Evolutionary conservation across 2,329 filamentous ascomycete genomes (phyloP), one percentile per base, ranked within the genome.

Genomic region (Trichoderma sp.): DNA sequence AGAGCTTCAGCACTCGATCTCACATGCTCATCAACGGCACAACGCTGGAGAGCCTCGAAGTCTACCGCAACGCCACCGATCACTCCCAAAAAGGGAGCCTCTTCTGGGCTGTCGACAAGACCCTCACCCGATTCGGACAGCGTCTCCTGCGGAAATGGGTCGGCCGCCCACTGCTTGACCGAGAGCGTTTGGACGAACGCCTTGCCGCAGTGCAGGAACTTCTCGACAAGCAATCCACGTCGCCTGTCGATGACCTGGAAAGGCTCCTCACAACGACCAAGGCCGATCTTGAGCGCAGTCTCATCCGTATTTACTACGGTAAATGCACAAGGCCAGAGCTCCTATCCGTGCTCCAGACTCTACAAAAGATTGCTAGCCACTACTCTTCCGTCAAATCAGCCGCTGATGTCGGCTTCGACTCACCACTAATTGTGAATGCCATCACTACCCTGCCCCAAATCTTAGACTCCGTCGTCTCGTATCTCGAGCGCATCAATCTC

Each of bases 1-100:
- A 97, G 76, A 94, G 94, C 2, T 99, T 99, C 82, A 97, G 93
- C 76, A 93, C 95, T 8, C 87, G 95, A 47, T 95, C 95, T 15
- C 95, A 98, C 78, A 98, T 99, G 96, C 85, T 98, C 4, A 85
- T 99, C 73, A 98, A 97, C 78, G 96, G 95, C 58, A 99, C 97
- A 69, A 98, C 95, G 0, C 84, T 99, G 47, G 95, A 94, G 63
- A 97, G 94, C 77, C 87, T 99, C 13, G 96, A 99, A 79, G 94
- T 99, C 2, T 99, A 98, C 79, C 92, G 95, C 73, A 99, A 99
- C 75, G 90, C 94, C 76, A 98, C 95, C 0, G 95, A 98, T 78
- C 89, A 95, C 76, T 88, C 89, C 0, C 89, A 92, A 72, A 95
- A 92, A 76, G 96, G 96, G 3, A 98, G 95, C 79, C 85, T 99